Evolutionary conservation across 2,329 filamentous ascomycete genomes (phyloP).

Genomic region (Helotiales sp.): DNA sequence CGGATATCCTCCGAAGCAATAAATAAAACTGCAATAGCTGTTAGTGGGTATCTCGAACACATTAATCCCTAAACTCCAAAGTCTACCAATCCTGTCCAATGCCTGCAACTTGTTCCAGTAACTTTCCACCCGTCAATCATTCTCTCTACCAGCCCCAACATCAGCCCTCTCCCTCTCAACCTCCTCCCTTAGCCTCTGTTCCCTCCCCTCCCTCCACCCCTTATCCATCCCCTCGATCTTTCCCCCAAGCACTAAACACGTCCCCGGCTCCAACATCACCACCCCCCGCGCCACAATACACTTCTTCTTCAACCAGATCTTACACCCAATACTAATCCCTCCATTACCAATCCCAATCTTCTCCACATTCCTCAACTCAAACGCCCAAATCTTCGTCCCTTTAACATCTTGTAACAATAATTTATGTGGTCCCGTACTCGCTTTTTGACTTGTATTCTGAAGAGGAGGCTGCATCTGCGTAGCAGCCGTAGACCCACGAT

Average conservation of each 20-base stretch:
- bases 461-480: conserved; percentile 31
- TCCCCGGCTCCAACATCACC: conserved; percentile 72
- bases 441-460: background rate
- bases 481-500: conserved; percentile 2
- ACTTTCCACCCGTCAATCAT: background rate
- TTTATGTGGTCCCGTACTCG: conserved; percentile 62
- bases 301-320: conserved; percentile 70
- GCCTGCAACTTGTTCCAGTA: background rate
- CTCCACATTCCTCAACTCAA: conserved; percentile 70
- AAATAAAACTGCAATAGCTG: background rate
- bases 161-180: conserved; percentile 40
- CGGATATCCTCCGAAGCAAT: background rate
- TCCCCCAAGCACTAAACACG: conserved; percentile 76
- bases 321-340: conserved; percentile 74
- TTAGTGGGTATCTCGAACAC: background rate
- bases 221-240: conserved; percentile 82
- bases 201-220: conserved; percentile 71
- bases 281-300: conserved; percentile 72
- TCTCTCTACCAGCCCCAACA: background rate
- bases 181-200: conserved; percentile 65
- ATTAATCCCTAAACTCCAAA: background rate
- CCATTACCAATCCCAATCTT: conserved; percentile 55
- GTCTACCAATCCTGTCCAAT: background rate
- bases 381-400: conserved; percentile 66
- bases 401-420: conserved; percentile 78